Evolutionary conservation across 345 rosid species (phyloP).

Genomic region (Ceriops tagal): DNA sequence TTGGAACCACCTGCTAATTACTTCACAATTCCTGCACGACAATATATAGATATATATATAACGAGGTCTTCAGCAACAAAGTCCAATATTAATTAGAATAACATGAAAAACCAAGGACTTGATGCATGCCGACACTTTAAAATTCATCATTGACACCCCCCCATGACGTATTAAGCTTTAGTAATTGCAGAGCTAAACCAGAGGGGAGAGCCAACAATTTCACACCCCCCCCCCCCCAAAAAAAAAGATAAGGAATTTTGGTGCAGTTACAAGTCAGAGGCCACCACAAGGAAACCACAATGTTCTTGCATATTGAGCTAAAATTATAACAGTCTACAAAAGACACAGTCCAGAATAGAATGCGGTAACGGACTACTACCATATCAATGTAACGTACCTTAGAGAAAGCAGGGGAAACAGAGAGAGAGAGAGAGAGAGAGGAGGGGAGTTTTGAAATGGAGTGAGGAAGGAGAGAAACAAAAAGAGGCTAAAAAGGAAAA

Average conservation of each 20-base stretch:
- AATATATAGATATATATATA: too few relatives aligned
- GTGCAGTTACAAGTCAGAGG: too few relatives aligned
- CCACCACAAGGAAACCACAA: not conserved
- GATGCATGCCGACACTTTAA: not conserved
- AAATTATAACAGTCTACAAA: too few relatives aligned
- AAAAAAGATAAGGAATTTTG: not conserved
- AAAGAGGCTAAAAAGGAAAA: constrained; percentile 15
- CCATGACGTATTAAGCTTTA: not conserved
- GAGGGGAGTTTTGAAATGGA: not conserved
- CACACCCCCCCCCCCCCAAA: not conserved
- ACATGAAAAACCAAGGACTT: too few relatives aligned
- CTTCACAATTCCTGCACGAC: constrained; percentile 10
- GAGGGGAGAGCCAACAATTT: not conserved
- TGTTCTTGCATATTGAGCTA: too few relatives aligned
- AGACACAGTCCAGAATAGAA: too few relatives aligned
- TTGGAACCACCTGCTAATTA: not conserved
- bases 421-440: not conserved
- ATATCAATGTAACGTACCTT: too few relatives aligned
- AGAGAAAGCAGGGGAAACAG: not conserved
- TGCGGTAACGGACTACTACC: too few relatives aligned
- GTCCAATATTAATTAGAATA: too few relatives aligned
- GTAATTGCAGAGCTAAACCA: not conserved
- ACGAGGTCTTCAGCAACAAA: too few relatives aligned
- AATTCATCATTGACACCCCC: too few relatives aligned
- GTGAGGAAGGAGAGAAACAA: constrained; percentile 16